These are phyloP conservation scores for Pichia exigua DNA, from an alignment of 805 yeast species.

Conservation along the genomic window DNA sequence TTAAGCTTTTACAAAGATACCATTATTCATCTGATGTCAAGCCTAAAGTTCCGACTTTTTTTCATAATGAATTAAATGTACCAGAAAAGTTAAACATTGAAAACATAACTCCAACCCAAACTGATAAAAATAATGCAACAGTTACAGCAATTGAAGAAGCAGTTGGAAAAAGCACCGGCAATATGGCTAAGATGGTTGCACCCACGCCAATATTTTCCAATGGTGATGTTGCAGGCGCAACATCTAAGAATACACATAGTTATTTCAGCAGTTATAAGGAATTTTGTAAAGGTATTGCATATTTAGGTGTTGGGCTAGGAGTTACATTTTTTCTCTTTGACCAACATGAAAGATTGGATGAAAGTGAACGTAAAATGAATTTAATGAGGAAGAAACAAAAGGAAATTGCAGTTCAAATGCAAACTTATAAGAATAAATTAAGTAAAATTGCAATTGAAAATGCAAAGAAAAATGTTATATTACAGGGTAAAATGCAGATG, in stretches of 20 bases:
- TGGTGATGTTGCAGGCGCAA: background rate
- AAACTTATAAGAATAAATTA: slow-evolving; percentile 42
- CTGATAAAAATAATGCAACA: background rate
- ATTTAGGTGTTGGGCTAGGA: slow-evolving; percentile 8
- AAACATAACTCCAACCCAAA: background rate
- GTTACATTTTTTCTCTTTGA: slow-evolving; percentile 9
- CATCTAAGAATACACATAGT: background rate
- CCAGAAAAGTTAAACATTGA: slow-evolving; percentile 2
- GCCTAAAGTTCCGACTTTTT: slow-evolving; percentile 2
- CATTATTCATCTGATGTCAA: background rate
- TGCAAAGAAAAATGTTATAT: slow-evolving; percentile 37
- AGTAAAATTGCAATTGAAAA: slow-evolving; percentile 47
- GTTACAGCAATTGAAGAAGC: background rate
- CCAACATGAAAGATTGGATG: slow-evolving; percentile 19
- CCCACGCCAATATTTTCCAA: slow-evolving; percentile 1
- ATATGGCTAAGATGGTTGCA: background rate
- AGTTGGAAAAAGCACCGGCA: background rate
- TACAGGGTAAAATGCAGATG: slow-evolving; percentile 52
- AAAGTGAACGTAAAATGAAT: slow-evolving; percentile 18
- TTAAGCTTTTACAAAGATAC: background rate
- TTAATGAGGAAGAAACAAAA: slow-evolving; percentile 22
- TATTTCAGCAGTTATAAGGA: slow-evolving; percentile 7
- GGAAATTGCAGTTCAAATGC: slow-evolving; percentile 40
- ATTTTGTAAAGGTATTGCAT: slow-evolving; percentile 10
- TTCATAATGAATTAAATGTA: slow-evolving; percentile 2